A percentile compares a stretch with the other conserved stretches of the same genome.
Evolutionary conservation across 148 eudicot species (phyloP).

Genomic region (Polygonum aviculare): DNA sequence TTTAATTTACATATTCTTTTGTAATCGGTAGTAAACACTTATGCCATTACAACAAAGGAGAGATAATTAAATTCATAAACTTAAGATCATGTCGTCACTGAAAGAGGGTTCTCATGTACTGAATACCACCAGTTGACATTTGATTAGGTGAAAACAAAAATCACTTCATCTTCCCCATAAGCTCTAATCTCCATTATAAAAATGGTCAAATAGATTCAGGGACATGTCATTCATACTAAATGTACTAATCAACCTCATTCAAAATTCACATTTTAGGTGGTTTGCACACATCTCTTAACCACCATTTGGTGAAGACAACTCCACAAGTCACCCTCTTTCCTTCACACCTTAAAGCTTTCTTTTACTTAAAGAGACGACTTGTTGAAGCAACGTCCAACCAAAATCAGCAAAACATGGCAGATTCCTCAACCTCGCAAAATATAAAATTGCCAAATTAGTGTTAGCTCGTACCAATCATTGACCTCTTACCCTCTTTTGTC

Average conservation of each 20-base stretch:
- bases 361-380: constrained; percentile 49
- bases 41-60: too few species aligned
- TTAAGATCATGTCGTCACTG: too few species aligned
- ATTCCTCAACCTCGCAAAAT: background rate
- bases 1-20: too few species aligned
- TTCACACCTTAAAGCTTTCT: constrained; percentile 26
- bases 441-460: constrained; percentile 20
- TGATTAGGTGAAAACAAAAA: background rate
- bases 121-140: too few species aligned
- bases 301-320: constrained; percentile 65
- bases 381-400: constrained; percentile 30
- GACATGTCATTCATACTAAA: background rate
- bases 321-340: constrained; percentile 12
- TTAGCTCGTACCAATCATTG: constrained; percentile 38
- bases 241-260: background rate
- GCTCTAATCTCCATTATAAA: background rate
- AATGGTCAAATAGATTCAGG: background rate
- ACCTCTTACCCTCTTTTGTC: constrained; percentile 14
- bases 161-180: background rate
- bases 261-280: constrained; percentile 27
- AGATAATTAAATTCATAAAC: too few species aligned
- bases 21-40: too few species aligned
- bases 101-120: too few species aligned
- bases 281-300: constrained; percentile 55
- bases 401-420: background rate